These are phyloP conservation scores for Diaporthe citri DNA, from an alignment of 2,329 filamentous ascomycete species.

Conservation along the genomic window DNA sequence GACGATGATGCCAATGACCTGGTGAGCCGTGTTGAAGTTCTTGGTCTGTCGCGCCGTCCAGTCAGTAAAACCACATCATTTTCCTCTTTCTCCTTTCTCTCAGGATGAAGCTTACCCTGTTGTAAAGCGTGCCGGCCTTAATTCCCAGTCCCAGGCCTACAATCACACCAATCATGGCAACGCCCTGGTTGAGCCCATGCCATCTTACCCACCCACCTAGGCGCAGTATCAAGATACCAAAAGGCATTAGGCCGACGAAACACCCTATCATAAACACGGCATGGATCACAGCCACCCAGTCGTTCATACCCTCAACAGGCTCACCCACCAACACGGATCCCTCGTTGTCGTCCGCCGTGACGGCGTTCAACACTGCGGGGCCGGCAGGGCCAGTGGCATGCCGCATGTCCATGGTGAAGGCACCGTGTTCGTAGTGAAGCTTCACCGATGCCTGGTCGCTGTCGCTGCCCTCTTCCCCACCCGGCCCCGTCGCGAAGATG, in stretches of 20 bases:
- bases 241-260: constrained; percentile 67
- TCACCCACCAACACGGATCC: constrained; percentile 50
- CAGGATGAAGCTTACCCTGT: constrained; percentile 60
- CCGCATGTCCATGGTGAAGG: constrained; percentile 68
- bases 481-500: constrained; percentile 69
- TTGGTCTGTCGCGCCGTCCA: constrained; percentile 56
- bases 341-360: constrained; percentile 51
- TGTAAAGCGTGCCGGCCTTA: constrained; percentile 64
- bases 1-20: constrained; percentile 70
- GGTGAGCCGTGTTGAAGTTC: constrained; percentile 65
- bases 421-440: constrained; percentile 66
- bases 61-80: background rate
- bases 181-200: constrained; percentile 66
- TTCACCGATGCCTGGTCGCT: constrained; percentile 58
- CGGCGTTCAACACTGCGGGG: constrained; percentile 54
- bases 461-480: constrained; percentile 58
- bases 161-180: constrained; percentile 62
- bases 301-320: constrained; percentile 47
- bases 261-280: constrained; percentile 67
- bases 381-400: constrained; percentile 61
- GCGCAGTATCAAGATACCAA: constrained; percentile 66
- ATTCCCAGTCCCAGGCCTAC: constrained; percentile 66
- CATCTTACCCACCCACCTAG: constrained; percentile 64
- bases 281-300: constrained; percentile 58
- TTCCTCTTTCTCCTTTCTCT: no score